These are phyloP conservation scores for Phalaenopsis aphrodite DNA, from an alignment of 106 monocot species.

Conservation along the genomic window DNA sequence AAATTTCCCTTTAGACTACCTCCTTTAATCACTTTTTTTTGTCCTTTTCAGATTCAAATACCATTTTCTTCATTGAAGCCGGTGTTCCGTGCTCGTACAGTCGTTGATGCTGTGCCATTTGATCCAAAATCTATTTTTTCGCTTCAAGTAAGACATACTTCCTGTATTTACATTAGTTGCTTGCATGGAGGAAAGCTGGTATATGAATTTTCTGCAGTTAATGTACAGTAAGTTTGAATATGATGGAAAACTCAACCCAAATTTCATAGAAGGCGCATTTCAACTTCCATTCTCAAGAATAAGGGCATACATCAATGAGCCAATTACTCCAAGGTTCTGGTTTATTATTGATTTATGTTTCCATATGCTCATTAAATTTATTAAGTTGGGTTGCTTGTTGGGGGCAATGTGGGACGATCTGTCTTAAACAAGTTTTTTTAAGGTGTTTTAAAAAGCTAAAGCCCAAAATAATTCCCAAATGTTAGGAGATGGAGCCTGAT, in stretches of 20 bases:
- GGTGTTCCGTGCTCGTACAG: slow-evolving; percentile 76
- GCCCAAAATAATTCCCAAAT: too few relatives aligned
- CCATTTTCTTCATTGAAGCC: slow-evolving; percentile 84
- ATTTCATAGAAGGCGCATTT: slow-evolving; percentile 82
- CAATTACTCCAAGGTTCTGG: slow-evolving; percentile 78
- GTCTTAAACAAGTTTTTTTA: too few relatives aligned
- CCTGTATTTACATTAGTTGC: background rate
- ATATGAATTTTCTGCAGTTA: slow-evolving; percentile 39
- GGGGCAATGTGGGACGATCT: too few relatives aligned
- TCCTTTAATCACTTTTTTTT: background rate
- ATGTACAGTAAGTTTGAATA: slow-evolving; percentile 99
- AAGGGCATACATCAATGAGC: slow-evolving; percentile 74
- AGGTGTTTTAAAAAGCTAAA: too few relatives aligned
- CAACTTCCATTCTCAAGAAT: slow-evolving; percentile 83
- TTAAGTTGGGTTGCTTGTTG: background rate
- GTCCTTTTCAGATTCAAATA: slow-evolving; percentile 51
- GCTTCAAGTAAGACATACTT: slow-evolving; percentile 38
- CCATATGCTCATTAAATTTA: background rate
- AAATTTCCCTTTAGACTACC: background rate
- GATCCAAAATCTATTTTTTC: slow-evolving; percentile 68
- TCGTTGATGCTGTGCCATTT: slow-evolving; percentile 69
- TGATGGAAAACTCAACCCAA: slow-evolving; percentile 92
- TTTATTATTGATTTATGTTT: slow-evolving; percentile 5
- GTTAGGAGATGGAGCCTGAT: too few relatives aligned
- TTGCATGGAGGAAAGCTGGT: background rate